These are phyloP conservation scores for Chaetomium sp. DNA, from an alignment of 2,329 filamentous ascomycete genomes.

Conservation along the genomic window DNA sequence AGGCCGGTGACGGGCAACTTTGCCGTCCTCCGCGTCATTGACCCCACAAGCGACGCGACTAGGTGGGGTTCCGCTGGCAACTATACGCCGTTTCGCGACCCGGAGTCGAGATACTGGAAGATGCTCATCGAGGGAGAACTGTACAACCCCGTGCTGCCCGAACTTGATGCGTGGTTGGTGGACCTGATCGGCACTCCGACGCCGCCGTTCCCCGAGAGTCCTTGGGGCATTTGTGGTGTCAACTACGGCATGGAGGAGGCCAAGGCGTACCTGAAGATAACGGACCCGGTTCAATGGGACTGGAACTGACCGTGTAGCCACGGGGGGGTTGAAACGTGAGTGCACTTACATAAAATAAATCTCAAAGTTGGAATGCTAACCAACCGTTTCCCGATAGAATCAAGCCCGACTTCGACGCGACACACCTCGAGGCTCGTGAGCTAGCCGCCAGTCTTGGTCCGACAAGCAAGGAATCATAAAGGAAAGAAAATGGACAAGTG, in stretches of 20 bases:
- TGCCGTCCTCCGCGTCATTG: not conserved
- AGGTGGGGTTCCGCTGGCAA: too few species aligned
- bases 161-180: not conserved
- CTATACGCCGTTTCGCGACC: not conserved
- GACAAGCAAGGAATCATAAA: too few species aligned
- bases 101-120: not conserved
- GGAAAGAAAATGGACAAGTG: too few species aligned
- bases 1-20: not conserved
- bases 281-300: not conserved
- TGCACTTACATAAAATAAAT: too few species aligned
- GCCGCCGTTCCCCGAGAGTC: not conserved
- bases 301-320: not conserved
- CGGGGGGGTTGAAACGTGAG: too few species aligned
- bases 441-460: too few species aligned
- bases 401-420: too few species aligned
- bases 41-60: too few species aligned
- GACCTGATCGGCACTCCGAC: not conserved
- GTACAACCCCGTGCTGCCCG: not conserved
- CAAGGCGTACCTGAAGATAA: not conserved
- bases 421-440: too few species aligned
- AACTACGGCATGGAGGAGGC: constrained; percentile 6
- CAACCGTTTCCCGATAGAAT: too few species aligned
- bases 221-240: constrained; percentile 7
- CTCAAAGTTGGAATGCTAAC: too few species aligned
- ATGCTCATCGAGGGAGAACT: not conserved